Base-by-base conservation (phyloP, 805 yeast species). In the Monosporozyma unispora region DNA sequence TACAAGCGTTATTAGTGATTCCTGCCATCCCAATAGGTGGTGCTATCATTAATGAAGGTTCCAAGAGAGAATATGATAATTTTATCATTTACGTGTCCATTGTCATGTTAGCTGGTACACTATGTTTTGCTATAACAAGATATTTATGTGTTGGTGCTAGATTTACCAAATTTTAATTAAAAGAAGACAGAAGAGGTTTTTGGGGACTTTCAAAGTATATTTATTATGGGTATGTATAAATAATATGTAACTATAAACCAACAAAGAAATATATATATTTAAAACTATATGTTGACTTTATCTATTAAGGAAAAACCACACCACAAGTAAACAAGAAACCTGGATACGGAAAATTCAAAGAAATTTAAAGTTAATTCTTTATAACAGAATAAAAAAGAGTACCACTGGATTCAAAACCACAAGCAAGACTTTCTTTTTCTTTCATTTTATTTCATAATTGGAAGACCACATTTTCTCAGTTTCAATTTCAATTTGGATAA, bases 21-120 rank as follows among this genome's bases (percentile, higher is more conserved):
- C 70, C 75, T 14, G 68, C 74, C 22, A 68, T 79, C 21, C 81
- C 82, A 2, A 65, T 74, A 19, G 75, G 79, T 2, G 76, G 81
- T 53, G 71, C 73, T 2, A 65, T 77, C 39, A 71, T 77, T 45
- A 74, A 71, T 37, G 48, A 57, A 37, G 68, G 67, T 1, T 48
- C 61, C 0, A 48, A 56, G 18, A 51, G 50, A 4, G 61, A 70
- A 23, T 79, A 73, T 57, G 63, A 71, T 48, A 68, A 70, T 44
- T 75, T 76, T 54, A 69, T 77, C 38, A 54, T 74, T 2, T 79
- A 68, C 53, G 70, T 70, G 29, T 75, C 78, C 2, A 63, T 63
- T 7, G 53, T 76, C 33, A 67, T 73, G 54, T 54, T 63, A 2
- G 67, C 62, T 0, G 73, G 78, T 5, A 63, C 68, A 1, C 27